Percentiles rank a stretch among this genome's conserved stretches.
Conservation (phyloP, 305 asterid species). For the Fraxinus floribunda region DNA sequence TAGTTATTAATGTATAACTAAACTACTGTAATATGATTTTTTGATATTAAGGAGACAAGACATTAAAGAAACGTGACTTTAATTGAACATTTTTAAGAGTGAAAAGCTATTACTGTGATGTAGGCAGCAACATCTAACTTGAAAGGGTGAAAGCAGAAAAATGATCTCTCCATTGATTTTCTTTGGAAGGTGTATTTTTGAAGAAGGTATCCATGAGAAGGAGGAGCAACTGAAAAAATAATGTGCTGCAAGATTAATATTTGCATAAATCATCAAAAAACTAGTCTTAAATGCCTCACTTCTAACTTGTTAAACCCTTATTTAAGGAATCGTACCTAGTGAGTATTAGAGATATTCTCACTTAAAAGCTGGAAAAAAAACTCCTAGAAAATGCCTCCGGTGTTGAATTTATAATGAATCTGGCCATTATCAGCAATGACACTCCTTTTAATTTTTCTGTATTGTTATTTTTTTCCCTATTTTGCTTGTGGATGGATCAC, state of each 20-base stretch:
- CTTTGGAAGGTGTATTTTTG: background rate
- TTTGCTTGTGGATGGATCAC: slow-evolving; percentile 11
- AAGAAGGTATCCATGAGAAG: background rate
- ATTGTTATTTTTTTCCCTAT: background rate
- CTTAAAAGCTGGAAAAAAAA: background rate
- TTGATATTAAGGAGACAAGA: background rate
- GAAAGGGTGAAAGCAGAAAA: slow-evolving; percentile 13
- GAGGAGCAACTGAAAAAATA: slow-evolving; percentile 11
- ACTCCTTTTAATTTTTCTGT: background rate
- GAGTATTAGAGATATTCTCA: background rate
- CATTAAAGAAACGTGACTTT: background rate
- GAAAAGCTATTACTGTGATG: background rate
- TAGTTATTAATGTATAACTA: background rate
- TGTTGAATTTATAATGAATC: background rate
- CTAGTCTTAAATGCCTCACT: background rate
- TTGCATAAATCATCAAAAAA: background rate
- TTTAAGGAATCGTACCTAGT: background rate
- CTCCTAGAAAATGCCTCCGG: background rate
- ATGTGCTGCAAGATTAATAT: slow-evolving; percentile 9
- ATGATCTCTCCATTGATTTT: slow-evolving; percentile 5
- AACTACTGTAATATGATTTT: background rate
- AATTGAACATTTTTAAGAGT: background rate
- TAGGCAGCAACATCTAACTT: slow-evolving; percentile 5
- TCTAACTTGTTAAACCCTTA: slow-evolving; percentile 1
- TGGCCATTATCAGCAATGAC: background rate